Percentiles rank a stretch among this genome's conserved stretches.
Conservation (phyloP, 2,329 filamentous ascomycete species). For the Nothopassalora personata region DNA sequence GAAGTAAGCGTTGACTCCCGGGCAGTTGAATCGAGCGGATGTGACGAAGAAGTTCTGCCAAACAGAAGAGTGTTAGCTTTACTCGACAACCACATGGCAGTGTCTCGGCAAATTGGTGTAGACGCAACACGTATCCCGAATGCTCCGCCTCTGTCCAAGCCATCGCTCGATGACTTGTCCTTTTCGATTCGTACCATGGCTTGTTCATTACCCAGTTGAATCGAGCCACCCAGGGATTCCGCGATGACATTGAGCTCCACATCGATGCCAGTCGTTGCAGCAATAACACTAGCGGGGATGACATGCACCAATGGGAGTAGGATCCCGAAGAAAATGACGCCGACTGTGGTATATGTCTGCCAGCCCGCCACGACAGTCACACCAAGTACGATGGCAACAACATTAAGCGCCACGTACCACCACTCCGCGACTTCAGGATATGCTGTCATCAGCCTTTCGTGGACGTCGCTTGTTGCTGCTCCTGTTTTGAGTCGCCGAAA, state of each 20-base stretch:
- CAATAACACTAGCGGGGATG: conserved; percentile 84
- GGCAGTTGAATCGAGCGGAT: conserved; percentile 4
- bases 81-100: no score
- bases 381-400: conserved; percentile 11
- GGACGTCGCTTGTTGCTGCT: no score
- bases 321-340: conserved; percentile 53
- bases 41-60: conserved; percentile 62
- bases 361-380: conserved; percentile 44
- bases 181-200: no score
- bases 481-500: no score
- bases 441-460: conserved; percentile 71
- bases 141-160: no score
- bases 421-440: conserved; percentile 74
- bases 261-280: conserved; percentile 73
- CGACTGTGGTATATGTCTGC: conserved; percentile 71
- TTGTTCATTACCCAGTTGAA: conserved; percentile 80
- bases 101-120: no score
- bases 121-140: no score
- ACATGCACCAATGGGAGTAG: conserved; percentile 42
- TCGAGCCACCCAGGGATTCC: conserved; percentile 71
- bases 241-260: conserved; percentile 43
- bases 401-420: conserved; percentile 56
- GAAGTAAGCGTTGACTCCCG: conserved; percentile 8
- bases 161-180: no score
- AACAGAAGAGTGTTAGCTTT: no score